Base-by-base conservation (phyloP, 495 filamentous ascomycete species). In the Entonaema liquescens region DNA sequence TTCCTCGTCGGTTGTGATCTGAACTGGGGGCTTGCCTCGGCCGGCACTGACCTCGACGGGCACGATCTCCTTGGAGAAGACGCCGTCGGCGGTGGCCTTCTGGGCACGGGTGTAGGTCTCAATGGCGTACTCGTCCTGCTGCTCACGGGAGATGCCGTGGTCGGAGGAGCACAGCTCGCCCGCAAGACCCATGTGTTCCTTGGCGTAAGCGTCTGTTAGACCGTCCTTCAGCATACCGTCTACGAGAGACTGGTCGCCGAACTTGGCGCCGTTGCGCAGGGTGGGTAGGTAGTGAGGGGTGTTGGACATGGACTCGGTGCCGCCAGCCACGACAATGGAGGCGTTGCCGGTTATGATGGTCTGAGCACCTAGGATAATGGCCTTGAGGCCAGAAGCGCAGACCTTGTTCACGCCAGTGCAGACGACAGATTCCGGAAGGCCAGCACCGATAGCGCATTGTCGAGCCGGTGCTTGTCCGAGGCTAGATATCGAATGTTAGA, bases 341-440 rank as follows among this genome's bases (percentile, higher is more conserved):
- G 95, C 94, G 74, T 90, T 95, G 67, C 95, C 94, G 31, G 93
- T 97, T 75, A 97, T 93, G 79, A 99, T 98, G 68, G 93, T 97
- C 83, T 98, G 95, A 26, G 95, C 91, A 56, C 91, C 96, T 62
- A 99, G 87, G 70, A 97, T 95, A 80, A 98, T 90, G 66, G 95
- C 93, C 83, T 99, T 99, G 75, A 97, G 76, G 44, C 89, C 88
- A 52, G 93, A 97, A 62, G 95, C 95, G 86, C 95, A 99, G 74
- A 99, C 95, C 83, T 99, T 99, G 90, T 98, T 99, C 64, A 99
- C 87, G 29, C 94, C 97, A 44, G 96, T 98, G 83, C 90, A 92
- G 74, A 97, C 89, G 57, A 90, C 92, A 13, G 86, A 84, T 17
- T 95, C 83, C 2, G 86, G 79, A 61, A 99, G 90, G 55, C 95